phyloP scores from a whole-genome alignment of 139 green algal species.

The Chlamydomonas sp. region DNA sequence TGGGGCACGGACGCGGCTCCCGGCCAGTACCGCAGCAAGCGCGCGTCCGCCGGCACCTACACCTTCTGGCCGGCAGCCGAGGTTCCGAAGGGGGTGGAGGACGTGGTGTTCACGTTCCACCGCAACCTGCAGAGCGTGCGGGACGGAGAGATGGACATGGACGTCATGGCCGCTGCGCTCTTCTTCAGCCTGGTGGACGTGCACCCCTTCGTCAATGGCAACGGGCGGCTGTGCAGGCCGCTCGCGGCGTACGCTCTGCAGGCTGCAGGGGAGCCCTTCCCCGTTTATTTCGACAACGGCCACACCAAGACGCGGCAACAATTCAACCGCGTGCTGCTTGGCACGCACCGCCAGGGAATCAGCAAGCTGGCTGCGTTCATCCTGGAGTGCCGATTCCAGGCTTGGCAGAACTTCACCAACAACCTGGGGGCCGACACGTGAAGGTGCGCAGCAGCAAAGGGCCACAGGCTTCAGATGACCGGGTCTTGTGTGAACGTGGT shows the following conservation, averaged over 20 bases:
- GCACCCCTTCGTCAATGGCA: constrained; percentile 47
- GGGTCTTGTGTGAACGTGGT: no score
- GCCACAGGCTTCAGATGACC: no score
- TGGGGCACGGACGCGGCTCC: constrained; percentile 4
- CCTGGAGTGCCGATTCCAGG: constrained; percentile 33
- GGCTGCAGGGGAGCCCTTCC: constrained; percentile 38
- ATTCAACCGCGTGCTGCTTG: constrained; percentile 34
- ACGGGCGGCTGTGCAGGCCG: constrained; percentile 41
- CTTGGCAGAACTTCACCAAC: constrained; percentile 30
- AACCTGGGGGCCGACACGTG: no score
- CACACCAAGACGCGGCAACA: constrained; percentile 28
- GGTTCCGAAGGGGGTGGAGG: constrained; percentile 4
- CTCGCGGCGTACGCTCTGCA: constrained; percentile 28
- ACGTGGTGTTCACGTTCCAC: constrained; percentile 26
- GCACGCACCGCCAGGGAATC: constrained; percentile 29
- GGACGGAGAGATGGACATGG: background rate
- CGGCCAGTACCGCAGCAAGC: constrained; percentile 6
- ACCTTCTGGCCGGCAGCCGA: background rate
- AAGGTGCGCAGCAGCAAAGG: no score
- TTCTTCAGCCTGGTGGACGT: constrained; percentile 38
- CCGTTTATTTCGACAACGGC: constrained; percentile 26
- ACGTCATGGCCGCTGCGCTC: constrained; percentile 15
- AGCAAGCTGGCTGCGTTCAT: constrained; percentile 24
- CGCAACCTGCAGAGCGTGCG: background rate
- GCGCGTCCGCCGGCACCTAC: constrained; percentile 12